phyloP scores from a whole-genome alignment of 352 stramenopile genomes.

The Pythium volutum region DNA sequence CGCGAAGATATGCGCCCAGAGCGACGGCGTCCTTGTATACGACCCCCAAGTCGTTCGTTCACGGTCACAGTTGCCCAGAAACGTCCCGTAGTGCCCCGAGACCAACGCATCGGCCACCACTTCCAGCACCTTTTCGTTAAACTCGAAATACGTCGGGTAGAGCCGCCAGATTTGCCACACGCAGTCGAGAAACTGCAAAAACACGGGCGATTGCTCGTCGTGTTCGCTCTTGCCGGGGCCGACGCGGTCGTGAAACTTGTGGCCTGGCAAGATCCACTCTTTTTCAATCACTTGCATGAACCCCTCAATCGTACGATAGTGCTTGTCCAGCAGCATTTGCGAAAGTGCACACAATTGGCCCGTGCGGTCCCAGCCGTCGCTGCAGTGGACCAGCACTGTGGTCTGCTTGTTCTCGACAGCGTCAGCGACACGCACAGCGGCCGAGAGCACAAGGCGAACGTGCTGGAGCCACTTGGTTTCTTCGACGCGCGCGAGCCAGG shows the following conservation, averaged over 20 bases:
- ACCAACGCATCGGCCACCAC: conserved; percentile 69
- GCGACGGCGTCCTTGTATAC: conserved; percentile 54
- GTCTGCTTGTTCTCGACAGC: conserved; percentile 63
- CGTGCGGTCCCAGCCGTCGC: conserved; percentile 92
- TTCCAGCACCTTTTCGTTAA: conserved; percentile 69
- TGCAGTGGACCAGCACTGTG: conserved; percentile 89
- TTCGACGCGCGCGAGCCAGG: conserved; percentile 63
- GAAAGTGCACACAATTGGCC: conserved; percentile 79
- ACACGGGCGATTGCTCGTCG: conserved; percentile 85
- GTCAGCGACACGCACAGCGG: conserved; percentile 59
- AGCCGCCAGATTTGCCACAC: conserved; percentile 81
- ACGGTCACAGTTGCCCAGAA: conserved; percentile 86
- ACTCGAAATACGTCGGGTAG: conserved; percentile 86
- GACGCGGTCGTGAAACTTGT: conserved; percentile 89
- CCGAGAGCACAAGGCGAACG: conserved; percentile 67
- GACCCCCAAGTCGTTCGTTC: conserved; percentile 57
- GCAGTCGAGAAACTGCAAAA: conserved; percentile 89
- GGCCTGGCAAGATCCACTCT: conserved; percentile 82
- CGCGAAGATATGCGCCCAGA: conserved; percentile 62
- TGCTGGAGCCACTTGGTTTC: conserved; percentile 82
- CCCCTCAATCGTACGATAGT: conserved; percentile 82
- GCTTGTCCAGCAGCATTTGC: conserved; percentile 85
- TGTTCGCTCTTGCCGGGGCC: conserved; percentile 62
- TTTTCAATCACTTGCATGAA: conserved; percentile 84
- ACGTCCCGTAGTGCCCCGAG: conserved; percentile 80